Conservation (phyloP, 2,329 filamentous ascomycete genomes). For the Apiospora rasikravindrae region DNA sequence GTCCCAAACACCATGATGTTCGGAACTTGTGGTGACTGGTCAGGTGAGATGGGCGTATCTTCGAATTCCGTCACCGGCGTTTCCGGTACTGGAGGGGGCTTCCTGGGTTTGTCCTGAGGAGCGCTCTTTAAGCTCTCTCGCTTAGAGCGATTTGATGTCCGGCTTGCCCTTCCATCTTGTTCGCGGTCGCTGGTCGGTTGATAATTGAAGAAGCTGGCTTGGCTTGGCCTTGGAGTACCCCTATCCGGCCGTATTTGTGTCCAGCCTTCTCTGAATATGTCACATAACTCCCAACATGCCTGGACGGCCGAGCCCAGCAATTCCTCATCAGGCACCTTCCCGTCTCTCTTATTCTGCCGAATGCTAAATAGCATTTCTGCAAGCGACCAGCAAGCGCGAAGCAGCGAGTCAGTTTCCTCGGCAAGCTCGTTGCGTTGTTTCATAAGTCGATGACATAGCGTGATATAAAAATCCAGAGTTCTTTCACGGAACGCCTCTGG, state of each 20-base stretch:
- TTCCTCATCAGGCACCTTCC: conserved; percentile 77
- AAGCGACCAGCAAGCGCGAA: conserved; percentile 86
- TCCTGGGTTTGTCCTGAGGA: conserved; percentile 55
- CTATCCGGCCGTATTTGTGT: conserved; percentile 85
- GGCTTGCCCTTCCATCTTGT: conserved; percentile 53
- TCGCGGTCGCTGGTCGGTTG: conserved; percentile 56
- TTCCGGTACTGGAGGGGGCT: conserved; percentile 68
- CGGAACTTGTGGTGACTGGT: conserved; percentile 75
- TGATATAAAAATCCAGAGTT: conserved; percentile 93
- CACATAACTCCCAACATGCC: conserved; percentile 92
- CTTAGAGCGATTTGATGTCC: conserved; percentile 59
- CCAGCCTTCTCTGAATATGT: conserved; percentile 92
- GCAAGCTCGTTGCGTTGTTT: conserved; percentile 82
- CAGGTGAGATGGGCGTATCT: conserved; percentile 82
- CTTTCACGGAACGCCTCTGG: conserved; percentile 88
- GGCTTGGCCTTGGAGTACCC: conserved; percentile 81
- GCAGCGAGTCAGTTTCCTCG: conserved; percentile 81
- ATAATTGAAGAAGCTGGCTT: conserved; percentile 70
- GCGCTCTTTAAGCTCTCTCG: conserved; percentile 58
- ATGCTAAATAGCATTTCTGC: conserved; percentile 94
- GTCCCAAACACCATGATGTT: conserved; percentile 89
- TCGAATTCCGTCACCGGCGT: conserved; percentile 96
- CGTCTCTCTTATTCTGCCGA: conserved; percentile 79
- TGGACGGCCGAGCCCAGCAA: conserved; percentile 86
- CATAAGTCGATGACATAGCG: conserved; percentile 93